Conservation (phyloP, 1,139 yeast genomes). For the Suhomyces kunorum region DNA sequence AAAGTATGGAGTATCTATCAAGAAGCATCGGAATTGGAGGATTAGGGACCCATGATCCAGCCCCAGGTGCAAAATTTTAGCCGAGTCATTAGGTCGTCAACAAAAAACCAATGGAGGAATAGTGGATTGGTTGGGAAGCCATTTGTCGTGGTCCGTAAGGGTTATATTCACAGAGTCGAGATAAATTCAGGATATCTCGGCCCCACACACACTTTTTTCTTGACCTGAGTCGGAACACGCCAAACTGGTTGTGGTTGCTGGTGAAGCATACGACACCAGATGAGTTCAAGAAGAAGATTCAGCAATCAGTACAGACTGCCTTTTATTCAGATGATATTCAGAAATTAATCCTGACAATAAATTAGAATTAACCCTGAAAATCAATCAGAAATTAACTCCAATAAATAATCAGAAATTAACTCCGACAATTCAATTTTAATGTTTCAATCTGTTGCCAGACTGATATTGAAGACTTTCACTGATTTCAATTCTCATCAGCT, state of each 20-base stretch:
- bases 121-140: conserved; percentile 5
- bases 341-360: too few species aligned
- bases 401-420: too few species aligned
- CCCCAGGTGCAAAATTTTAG: conserved; percentile 3
- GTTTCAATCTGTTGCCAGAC: too few species aligned
- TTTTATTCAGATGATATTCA: too few species aligned
- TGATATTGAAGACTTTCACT: too few species aligned
- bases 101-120: conserved; percentile 7
- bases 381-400: too few species aligned
- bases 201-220: conserved; percentile 19
- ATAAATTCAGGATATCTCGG: conserved; percentile 13
- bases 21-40: background rate
- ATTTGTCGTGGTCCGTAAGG: background rate
- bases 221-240: conserved; percentile 9
- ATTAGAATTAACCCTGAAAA: too few species aligned
- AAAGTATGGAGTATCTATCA: conserved; percentile 13
- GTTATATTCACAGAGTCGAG: conserved; percentile 13
- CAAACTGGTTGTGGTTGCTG: conserved; percentile 1
- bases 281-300: background rate
- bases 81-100: conserved; percentile 13
- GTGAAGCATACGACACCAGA: background rate
- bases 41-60: conserved; percentile 1
- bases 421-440: too few species aligned
- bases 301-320: too few species aligned
- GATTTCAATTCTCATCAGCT: too few species aligned